A percentile compares a stretch with the other conserved stretches of the same genome.
These are phyloP conservation scores for Albugo laibachii DNA, from an alignment of 352 stramenopile species.

Conservation along the genomic window DNA sequence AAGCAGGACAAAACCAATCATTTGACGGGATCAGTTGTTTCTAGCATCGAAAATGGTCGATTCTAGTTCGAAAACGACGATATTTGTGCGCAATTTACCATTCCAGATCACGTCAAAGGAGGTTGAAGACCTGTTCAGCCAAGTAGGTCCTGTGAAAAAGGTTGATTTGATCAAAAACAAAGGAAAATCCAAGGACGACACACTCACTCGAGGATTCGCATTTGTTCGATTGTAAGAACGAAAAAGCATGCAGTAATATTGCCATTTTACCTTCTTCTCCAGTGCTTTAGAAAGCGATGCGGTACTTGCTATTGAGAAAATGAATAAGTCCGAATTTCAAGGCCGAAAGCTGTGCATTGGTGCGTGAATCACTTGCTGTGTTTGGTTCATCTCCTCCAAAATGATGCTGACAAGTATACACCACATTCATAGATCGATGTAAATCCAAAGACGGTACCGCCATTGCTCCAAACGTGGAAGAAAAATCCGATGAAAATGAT, in stretches of 20 bases:
- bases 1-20: no score
- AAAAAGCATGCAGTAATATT: neutral
- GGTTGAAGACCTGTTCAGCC: conserved; percentile 64
- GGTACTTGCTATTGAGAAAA: conserved; percentile 40
- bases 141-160: conserved; percentile 67
- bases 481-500: conserved; percentile 1
- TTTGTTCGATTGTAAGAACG: conserved; percentile 66
- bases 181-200: conserved; percentile 60
- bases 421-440: no score
- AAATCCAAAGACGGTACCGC: no score
- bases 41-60: no score
- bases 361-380: conserved; percentile 10
- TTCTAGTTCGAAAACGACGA: conserved; percentile 10
- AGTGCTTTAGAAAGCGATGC: conserved; percentile 61
- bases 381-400: neutral
- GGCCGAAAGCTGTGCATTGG: conserved; percentile 65
- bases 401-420: no score
- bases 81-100: conserved; percentile 77
- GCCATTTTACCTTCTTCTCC: conserved; percentile 2
- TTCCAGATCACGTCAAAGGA: conserved; percentile 71
- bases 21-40: no score
- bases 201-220: conserved; percentile 63
- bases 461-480: neutral
- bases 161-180: conserved; percentile 82
- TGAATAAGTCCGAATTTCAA: conserved; percentile 54